These are phyloP conservation scores for Aspergillus alliaceus DNA, from an alignment of 2,329 filamentous ascomycete species.

Conservation along the genomic window DNA sequence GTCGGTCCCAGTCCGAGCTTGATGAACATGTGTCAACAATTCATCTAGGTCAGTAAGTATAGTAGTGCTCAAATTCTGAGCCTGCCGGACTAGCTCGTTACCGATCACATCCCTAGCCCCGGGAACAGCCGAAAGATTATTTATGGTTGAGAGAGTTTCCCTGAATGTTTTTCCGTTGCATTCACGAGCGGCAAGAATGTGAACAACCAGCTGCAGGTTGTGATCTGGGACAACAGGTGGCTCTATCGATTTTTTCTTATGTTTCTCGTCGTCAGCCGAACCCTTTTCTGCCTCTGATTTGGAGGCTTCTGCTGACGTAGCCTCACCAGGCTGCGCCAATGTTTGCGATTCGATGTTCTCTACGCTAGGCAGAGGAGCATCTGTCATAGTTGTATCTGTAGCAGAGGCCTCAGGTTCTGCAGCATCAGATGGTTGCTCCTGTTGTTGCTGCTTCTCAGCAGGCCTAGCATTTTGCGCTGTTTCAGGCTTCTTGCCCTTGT, in stretches of 20 bases:
- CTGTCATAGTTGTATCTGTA: slow-evolving; percentile 42
- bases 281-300: slow-evolving; percentile 40
- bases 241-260: slow-evolving; percentile 65
- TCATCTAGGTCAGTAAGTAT: slow-evolving; percentile 84
- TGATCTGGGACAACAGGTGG: slow-evolving; percentile 84
- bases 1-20: slow-evolving; percentile 85
- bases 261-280: slow-evolving; percentile 47
- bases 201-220: slow-evolving; percentile 91
- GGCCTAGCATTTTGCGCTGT: slow-evolving; percentile 21
- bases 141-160: slow-evolving; percentile 97
- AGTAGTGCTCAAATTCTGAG: slow-evolving; percentile 77
- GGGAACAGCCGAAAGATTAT: slow-evolving; percentile 91
- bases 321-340: slow-evolving; percentile 30
- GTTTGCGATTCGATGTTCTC: slow-evolving; percentile 31
- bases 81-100: slow-evolving; percentile 86
- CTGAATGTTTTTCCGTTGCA: slow-evolving; percentile 98
- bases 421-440: slow-evolving; percentile 27
- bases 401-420: slow-evolving; percentile 23
- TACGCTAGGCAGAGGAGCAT: slow-evolving; percentile 33
- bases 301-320: slow-evolving; percentile 25
- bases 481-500: slow-evolving; percentile 40
- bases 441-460: slow-evolving; percentile 23
- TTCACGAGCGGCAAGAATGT: slow-evolving; percentile 92
- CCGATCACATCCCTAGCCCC: slow-evolving; percentile 88
- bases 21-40: slow-evolving; percentile 80